Evolutionary conservation across 441 rosid species (phyloP), one percentile per base, ranked within the genome.

Genomic region (Bocquillonia castaneifolia): DNA sequence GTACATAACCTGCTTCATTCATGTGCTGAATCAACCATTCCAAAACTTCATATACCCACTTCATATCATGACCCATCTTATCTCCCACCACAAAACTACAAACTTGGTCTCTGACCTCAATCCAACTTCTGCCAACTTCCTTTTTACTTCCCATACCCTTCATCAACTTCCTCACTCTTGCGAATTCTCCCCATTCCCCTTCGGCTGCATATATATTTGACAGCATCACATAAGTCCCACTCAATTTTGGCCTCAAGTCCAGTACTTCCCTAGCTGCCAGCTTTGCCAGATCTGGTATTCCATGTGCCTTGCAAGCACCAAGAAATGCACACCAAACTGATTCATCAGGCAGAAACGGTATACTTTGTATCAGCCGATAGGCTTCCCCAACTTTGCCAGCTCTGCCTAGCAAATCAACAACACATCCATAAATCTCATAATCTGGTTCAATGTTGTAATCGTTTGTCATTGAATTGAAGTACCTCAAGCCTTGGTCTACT

Each of bases 41-140:
- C 77, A 85, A 60, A 45, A 87, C 78, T 56, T 74, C 82, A 72
- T 83, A 78, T n/a, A 80, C 84, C 32, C 67, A 74, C 57, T 69
- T 77, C 29, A 73, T 72, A 40, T 64, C 72, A 64, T 77, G 81
- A 45, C 84, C 83, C 34, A 58, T 66, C 78, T 80, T 83, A 64
- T 82, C 90, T 40, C 77, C 79, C 58, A 78, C 92, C 26, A 88
- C 82, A 55, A 90, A 87, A 71, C 91, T 78, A 65, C 71, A 74
- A 62, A 85, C 85, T 67, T 79, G 83, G 65, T 86, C 84, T 66
- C 81, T 79, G 32, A 88, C 73, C 75, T 83, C 84, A 44, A 88
- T 86, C 97, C 98, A 92, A 74, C 97, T 94, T 78, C 83, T 82
- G 63, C 98, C 98, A 5, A 82, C 83, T 78, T 90, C 97, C 76